phyloP scores from a whole-genome alignment of 2,329 filamentous ascomycete genomes.

The Elsinoe perseae region DNA sequence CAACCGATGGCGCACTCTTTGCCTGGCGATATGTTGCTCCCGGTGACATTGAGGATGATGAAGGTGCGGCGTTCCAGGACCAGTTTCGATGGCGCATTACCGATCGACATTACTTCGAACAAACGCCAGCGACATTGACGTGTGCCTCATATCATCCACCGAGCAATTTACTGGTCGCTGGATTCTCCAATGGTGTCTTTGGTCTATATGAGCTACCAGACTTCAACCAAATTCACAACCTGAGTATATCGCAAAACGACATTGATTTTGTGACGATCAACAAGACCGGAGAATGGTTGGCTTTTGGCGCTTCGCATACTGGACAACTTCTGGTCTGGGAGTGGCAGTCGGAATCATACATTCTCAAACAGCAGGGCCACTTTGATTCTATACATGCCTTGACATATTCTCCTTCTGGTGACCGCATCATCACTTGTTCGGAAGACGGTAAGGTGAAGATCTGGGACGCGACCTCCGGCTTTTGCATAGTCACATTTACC shows the following conservation, averaged over 20 bases:
- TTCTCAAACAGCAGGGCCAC: constrained; percentile 95
- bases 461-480: constrained; percentile 93
- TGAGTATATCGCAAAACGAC: constrained; percentile 91
- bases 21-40: constrained; percentile 75
- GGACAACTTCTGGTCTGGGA: constrained; percentile 98
- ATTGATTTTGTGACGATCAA: constrained; percentile 95
- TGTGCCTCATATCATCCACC: constrained; percentile 84
- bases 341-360: constrained; percentile 98
- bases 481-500: constrained; percentile 96
- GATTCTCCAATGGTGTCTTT: constrained; percentile 91
- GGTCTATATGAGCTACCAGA: constrained; percentile 92
- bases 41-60: constrained; percentile 46
- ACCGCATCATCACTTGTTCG: constrained; percentile 83
- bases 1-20: constrained; percentile 94
- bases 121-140: constrained; percentile 75
- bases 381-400: constrained; percentile 93
- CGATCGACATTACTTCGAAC: constrained; percentile 90
- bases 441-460: constrained; percentile 99
- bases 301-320: constrained; percentile 89
- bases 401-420: constrained; percentile 87
- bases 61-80: constrained; percentile 50
- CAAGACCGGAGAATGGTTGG: constrained; percentile 90
- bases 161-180: constrained; percentile 87
- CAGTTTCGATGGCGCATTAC: constrained; percentile 84
- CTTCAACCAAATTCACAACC: constrained; percentile 88